Base-by-base conservation (phyloP, 2,329 filamentous ascomycete species). In the Lachnellula arida region DNA sequence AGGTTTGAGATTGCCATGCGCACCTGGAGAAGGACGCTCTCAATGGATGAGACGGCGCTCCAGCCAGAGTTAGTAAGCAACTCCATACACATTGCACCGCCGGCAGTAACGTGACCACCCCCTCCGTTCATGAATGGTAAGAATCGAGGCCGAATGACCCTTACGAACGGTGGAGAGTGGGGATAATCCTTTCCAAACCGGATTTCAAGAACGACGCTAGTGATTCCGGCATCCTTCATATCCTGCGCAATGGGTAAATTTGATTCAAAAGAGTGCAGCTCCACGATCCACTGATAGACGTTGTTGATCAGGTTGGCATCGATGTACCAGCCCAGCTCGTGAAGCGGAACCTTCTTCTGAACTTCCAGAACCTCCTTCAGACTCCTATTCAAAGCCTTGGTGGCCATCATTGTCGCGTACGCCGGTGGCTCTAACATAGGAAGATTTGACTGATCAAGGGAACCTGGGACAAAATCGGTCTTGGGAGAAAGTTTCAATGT, bases 251-350 rank as follows among this genome's bases (percentile, higher is more conserved):
- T 76, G 0, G 88, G 89, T 0, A 94, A 76, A 1, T 74, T 69
- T 0, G 74, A 61, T 23, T 91, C 86, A 65, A 96, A 96, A 44
- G 86, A 89, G 70, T 96, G 92, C 1, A 97, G 75, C 70, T 96
- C 89, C 5, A 95, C 85, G 56, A 96, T 91, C 91, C 91, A 96
- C 66, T 95, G 91, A 66, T 94, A 96, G 39, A 92, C 75, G 49
- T 82, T 80, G 5, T 76, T 75, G 14, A 79, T 73, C 17, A 66
- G 39, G 9, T 76, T 73, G 48, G 79, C 77, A 65, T 95, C 81
- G 54, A 96, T 85, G 67, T 90, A 91, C 91, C 91, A 96, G 15
- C 92, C 92, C 0, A 95, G 78, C 57, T 87, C 81, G 57, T 86
- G 79, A 1, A 82, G 69, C 0, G 83, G 79, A 1, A 79, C 82